Evolutionary conservation across 1,284 basidiomycete genomes (phyloP).

Genomic region (Athelia psychrophila): DNA sequence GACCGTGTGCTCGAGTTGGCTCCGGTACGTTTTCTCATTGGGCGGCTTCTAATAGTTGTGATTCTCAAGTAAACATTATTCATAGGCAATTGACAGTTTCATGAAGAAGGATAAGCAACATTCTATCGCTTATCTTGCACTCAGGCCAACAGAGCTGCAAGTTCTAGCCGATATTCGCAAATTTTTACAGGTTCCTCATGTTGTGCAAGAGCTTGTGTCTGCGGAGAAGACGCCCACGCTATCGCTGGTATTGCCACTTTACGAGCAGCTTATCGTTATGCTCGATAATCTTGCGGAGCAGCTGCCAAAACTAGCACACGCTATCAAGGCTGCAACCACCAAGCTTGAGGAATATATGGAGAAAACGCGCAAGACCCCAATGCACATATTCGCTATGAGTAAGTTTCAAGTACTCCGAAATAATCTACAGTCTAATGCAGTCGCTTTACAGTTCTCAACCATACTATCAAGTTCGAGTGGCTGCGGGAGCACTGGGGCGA

Average conservation of each 20-base stretch:
- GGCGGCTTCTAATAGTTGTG: background rate
- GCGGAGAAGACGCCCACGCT: constrained; percentile 22
- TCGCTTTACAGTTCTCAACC: constrained; percentile 18
- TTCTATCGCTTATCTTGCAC: constrained; percentile 2
- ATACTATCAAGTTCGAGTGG: constrained; percentile 19
- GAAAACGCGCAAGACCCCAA: constrained; percentile 18
- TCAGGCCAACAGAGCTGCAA: background rate
- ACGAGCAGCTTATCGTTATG: background rate
- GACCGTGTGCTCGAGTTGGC: background rate
- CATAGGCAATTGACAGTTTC: constrained; percentile 2
- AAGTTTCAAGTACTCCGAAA: constrained; percentile 8
- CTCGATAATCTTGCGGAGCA: background rate
- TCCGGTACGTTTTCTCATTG: background rate
- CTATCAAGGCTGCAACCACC: constrained; percentile 14
- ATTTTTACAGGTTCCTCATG: constrained; percentile 16
- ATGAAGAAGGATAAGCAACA: background rate
- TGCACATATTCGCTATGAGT: constrained; percentile 35
- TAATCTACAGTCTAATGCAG: background rate
- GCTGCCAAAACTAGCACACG: constrained; percentile 5
- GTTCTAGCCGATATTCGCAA: constrained; percentile 19
- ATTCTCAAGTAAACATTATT: background rate
- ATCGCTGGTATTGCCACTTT: constrained; percentile 10
- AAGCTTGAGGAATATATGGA: constrained; percentile 31
- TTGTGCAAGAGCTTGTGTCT: constrained; percentile 20
- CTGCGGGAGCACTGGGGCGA: constrained; percentile 14